These are phyloP conservation scores for Zoysia pacifica DNA, from an alignment of 176 grass and related monocot genomes.

Conservation along the genomic window DNA sequence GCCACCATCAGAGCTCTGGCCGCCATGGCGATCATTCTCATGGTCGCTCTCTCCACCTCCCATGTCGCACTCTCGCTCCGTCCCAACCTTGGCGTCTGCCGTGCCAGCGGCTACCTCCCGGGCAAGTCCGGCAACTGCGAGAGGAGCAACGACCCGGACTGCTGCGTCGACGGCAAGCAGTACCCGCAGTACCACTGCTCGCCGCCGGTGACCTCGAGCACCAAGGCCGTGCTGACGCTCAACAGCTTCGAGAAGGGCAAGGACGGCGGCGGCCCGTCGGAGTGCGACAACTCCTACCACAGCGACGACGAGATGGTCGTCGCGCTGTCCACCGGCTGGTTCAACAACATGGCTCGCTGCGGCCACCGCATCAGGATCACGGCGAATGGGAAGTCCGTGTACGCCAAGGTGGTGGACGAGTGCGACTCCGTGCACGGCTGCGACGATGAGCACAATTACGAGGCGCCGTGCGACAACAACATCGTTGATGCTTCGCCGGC, in stretches of 20 bases:
- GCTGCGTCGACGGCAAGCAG: constrained; percentile 26
- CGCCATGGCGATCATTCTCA: neutral
- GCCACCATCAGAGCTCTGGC: neutral
- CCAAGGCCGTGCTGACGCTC: constrained; percentile 27
- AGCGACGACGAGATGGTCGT: constrained; percentile 20
- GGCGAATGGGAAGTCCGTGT: constrained; percentile 22
- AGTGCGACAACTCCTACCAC: constrained; percentile 27
- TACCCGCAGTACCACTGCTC: constrained; percentile 42
- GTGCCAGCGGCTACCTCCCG: too few relatives aligned
- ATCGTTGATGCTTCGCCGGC: constrained; percentile 25
- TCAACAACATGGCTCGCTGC: constrained; percentile 19
- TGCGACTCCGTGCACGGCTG: constrained; percentile 54
- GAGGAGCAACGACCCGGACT: neutral
- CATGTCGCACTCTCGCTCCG: neutral
- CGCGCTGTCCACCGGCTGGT: constrained; percentile 52
- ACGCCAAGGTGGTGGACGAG: constrained; percentile 53
- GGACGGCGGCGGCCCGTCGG: constrained; percentile 34
- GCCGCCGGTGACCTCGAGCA: constrained; percentile 23
- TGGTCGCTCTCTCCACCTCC: neutral
- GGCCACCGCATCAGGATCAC: constrained; percentile 39
- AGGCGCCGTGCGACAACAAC: constrained; percentile 36
- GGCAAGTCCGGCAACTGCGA: constrained; percentile 28
- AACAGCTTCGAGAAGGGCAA: constrained; percentile 34
- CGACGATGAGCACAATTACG: constrained; percentile 36
- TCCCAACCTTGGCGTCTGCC: neutral